Base-by-base conservation (phyloP, 176 grass and related monocot species). In the Chrysopogon serrulatus region DNA sequence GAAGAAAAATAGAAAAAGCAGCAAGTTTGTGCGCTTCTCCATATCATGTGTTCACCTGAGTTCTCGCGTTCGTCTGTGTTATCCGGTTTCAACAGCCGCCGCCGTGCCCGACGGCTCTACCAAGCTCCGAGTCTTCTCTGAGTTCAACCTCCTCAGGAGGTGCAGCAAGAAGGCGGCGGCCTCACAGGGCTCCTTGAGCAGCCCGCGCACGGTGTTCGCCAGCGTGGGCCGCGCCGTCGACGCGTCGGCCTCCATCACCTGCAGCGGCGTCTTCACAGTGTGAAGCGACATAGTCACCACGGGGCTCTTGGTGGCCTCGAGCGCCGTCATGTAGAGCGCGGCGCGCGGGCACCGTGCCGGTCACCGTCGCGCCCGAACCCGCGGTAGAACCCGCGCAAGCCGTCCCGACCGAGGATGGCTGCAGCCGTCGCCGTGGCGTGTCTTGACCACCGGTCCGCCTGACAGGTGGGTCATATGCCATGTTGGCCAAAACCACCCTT, bases 311-410 rank as follows among this genome's bases (percentile, higher is more conserved):
- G 95, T 98, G 53, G 88, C 84, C 87, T 98, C 95, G 16, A 98
- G 92, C 44, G 95, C 92, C 16, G 90, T 88, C 95, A 98, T 98
- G 82, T 98, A 98, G 60, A 98, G 92, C 48, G 92, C 95, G n/a
- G 67, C 95, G 90, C 10, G 95, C 95, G 10, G 95, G 95, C 4
- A 98, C 76, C 14, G 92, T 98, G 39, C 95, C 95, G 36, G 92
- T 90, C 16, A 98, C 88, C 10, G 95, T 95, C 5, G 95, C 94
- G 71, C n/a, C 88, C 88, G 76, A 98, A 95, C 0, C 95, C 95
- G 34, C 90, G 90, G 88, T 98, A 98, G 84, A 98, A 93, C 2
- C 95, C 95, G 10, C 90, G 78, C 11, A 64, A 44, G 8, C 95
- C 95, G 63, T 98, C 95, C 17, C 79, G 91, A 16, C 90, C 43